Evolutionary conservation across 2,329 filamentous ascomycete genomes (phyloP).

Genomic region (Paecilomyces variotii): DNA sequence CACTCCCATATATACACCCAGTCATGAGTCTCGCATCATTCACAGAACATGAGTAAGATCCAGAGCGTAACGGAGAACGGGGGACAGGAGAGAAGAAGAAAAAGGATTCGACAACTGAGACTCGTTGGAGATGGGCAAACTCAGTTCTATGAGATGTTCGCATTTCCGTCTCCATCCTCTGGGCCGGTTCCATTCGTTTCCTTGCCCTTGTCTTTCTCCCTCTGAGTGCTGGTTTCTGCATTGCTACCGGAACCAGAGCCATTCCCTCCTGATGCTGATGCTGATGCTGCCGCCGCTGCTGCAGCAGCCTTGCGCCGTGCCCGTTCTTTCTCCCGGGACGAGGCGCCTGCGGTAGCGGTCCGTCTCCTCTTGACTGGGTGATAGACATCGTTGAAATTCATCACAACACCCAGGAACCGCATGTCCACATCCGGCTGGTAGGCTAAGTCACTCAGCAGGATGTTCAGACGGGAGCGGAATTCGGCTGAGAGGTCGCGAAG

Average conservation of each 20-base stretch:
- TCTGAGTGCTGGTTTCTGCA: constrained; percentile 2
- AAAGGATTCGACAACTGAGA: background rate
- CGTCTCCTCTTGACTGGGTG: constrained; percentile 60
- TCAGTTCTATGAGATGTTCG: background rate
- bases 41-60: background rate
- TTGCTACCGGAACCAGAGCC: constrained; percentile 7
- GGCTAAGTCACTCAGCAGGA: constrained; percentile 79
- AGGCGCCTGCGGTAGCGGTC: constrained; percentile 16
- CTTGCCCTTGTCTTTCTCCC: constrained; percentile 2
- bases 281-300: background rate
- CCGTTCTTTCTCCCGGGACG: constrained; percentile 25
- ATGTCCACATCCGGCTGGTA: constrained; percentile 94
- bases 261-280: background rate
- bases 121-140: background rate
- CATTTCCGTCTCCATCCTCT: background rate
- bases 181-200: background rate
- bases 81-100: background rate
- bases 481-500: constrained; percentile 64
- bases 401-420: constrained; percentile 88
- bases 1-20: background rate
- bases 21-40: background rate
- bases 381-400: constrained; percentile 99
- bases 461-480: constrained; percentile 69
- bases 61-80: background rate
- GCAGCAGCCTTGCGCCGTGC: constrained; percentile 12